Evolutionary conservation across 1,284 basidiomycete genomes (phyloP), one percentile per base, ranked within the genome.

Genomic region (Tilletia setariae): DNA sequence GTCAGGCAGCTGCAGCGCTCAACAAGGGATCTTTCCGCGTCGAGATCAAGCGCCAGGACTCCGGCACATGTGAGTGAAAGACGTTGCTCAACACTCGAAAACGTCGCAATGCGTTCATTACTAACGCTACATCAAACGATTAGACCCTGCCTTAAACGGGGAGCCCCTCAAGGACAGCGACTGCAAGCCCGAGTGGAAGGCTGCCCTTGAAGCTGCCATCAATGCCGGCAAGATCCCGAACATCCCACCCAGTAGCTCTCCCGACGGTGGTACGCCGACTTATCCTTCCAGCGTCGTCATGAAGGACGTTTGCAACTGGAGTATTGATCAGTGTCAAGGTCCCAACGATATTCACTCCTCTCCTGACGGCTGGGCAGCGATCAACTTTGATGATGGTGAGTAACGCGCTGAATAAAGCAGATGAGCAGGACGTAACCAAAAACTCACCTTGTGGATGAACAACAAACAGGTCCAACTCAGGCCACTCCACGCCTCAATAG

Each of bases 281-380:
- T 78, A 78, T 47, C 68, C 74, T 61, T 64, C 46, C 30, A 70
- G 71, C 35, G 62, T 65, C 44, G 70, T 70, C 21, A 56, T 62
- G 73, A 72, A 64, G 64, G 70, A 75, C 21, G 74, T 74, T 68
- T 78, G 76, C 68, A 74, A 68, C 32, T 78, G 76, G 76, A 73
- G 72, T 28, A 67, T 66, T 56, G 71, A 65, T 23, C 69, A 89
- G 76, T 92, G 91, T 81, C 77, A 83, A 61, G 86, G 85, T 66
- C 73, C 85, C 2, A 87, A 83, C 19, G 89, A 90, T 73, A 77
- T 90, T 64, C 91, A 89, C 89, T 87, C 92, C 73, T 89, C 87
- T 8, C 74, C 75, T 7, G 71, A 64, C 49, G 66, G 69, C 49
- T 63, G 67, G n/a, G 67, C 74, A 35, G 72, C 67, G 25, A 61